Base-by-base conservation (phyloP, 352 stramenopile species). In the Lagenidium giganteum region DNA sequence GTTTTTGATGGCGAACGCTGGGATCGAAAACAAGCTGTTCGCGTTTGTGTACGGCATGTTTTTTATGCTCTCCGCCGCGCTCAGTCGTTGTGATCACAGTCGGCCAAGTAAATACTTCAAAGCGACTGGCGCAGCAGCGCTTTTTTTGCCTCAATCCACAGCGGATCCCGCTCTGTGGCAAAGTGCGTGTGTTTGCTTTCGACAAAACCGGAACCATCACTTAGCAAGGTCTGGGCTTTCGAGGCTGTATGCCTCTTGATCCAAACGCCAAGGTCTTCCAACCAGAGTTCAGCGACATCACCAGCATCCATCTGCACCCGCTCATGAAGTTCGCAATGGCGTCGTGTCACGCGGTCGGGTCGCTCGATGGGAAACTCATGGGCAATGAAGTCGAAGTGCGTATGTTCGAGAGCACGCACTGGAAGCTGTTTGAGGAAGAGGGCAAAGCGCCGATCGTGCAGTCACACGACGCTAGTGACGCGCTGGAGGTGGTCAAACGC, bases 121-220 rank as follows among this genome's bases (percentile, higher is more conserved):
- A 73, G 17, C 70, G 83, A n/a, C 58, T 95, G 3, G 29, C 66
- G 18, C 36, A 58, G 22, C 63, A 66, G 16, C 61, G 68, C 4
- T 81, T 94, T 37, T 71, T 81, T 41, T 88, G 70, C 23, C 65
- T 83, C 2, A 77, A 93, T 51, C 61, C 68, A 0, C 61, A 81
- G 47, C 70, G 70, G 2, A 89, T 94, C 47, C 61, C 85, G 1
- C 51, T 94, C 8, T 75, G 76, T 28, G 83, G 81, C n/a, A 95
- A 93, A 60, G 75, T 93, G 7, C 75, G 66, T 9, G 63, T 83
- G 5, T 82, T 79, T 23, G 88, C 77, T 47, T 94, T 95, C 53
- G 83, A 95, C 53, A 95, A 95, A 40, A 95, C 83, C 0, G 83
- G 83, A 5, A 95, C 81, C 5, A 61, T 95, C 4, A 95, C 83